Conservation (phyloP, 2,329 filamentous ascomycete species). For the Neofusicoccum umdonicola region DNA sequence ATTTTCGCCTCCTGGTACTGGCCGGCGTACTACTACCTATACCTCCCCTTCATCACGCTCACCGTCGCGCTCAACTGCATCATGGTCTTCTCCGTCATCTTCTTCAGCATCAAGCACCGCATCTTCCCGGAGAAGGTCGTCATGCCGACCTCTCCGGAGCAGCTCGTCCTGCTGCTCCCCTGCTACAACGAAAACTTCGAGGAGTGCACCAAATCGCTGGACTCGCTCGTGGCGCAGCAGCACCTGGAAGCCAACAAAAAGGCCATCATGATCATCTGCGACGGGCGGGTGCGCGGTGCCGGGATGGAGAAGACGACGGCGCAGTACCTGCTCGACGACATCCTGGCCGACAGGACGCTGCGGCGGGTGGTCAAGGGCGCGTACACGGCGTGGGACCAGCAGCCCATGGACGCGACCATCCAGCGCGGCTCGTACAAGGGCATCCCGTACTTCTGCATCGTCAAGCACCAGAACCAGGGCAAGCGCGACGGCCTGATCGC, state of each 20-base stretch:
- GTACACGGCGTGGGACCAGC: slow-evolving; percentile 48
- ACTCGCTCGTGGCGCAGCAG: slow-evolving; percentile 47
- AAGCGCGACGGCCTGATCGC: slow-evolving; percentile 53
- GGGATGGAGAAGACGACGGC: slow-evolving; percentile 51
- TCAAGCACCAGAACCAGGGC: slow-evolving; percentile 51
- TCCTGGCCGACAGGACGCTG: slow-evolving; percentile 40
- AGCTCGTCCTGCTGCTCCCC: slow-evolving; percentile 47
- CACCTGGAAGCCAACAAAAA: slow-evolving; percentile 43
- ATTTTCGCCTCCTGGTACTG: slow-evolving; percentile 21
- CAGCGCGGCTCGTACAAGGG: slow-evolving; percentile 47
- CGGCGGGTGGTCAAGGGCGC: slow-evolving; percentile 18
- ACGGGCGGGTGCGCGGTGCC: slow-evolving; percentile 48
- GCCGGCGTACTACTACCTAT: slow-evolving; percentile 38
- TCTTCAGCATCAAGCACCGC: slow-evolving; percentile 25
- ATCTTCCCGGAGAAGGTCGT: slow-evolving; percentile 28
- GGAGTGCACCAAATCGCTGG: slow-evolving; percentile 46
- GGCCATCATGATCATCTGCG: slow-evolving; percentile 50
- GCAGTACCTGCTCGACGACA: slow-evolving; percentile 48
- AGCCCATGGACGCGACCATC: slow-evolving; percentile 27
- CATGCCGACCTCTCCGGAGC: slow-evolving; percentile 36
- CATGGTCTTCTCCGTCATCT: slow-evolving; percentile 43
- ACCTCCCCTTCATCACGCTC: slow-evolving; percentile 42
- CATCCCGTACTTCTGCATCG: slow-evolving; percentile 48
- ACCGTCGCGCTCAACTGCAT: slow-evolving; percentile 41
- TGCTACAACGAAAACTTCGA: slow-evolving; percentile 52